phyloP scores from a whole-genome alignment of 805 yeast genomes.

The Saturnispora dispora region DNA sequence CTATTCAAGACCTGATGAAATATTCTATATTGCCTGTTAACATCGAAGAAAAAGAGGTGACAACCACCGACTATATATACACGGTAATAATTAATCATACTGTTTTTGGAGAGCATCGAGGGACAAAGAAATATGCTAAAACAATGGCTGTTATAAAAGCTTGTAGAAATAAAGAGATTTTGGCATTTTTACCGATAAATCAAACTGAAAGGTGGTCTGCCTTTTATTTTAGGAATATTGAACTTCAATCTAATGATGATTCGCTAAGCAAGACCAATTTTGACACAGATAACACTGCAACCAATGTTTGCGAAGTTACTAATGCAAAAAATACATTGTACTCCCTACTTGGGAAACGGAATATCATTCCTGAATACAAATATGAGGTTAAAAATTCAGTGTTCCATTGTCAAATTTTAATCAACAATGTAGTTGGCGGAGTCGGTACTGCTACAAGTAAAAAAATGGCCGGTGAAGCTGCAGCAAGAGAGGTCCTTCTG shows the following conservation, averaged over 20 bases:
- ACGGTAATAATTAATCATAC: background rate
- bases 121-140: conserved; percentile 5
- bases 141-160: conserved; percentile 7
- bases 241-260: background rate
- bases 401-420: background rate
- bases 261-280: background rate
- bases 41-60: background rate
- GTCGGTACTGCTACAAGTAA: conserved; percentile 7
- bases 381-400: background rate
- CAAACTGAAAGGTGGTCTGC: background rate
- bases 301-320: background rate
- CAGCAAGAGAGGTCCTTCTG: conserved; percentile 2
- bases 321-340: background rate
- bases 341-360: background rate
- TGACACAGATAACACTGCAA: background rate
- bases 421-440: conserved; percentile 1
- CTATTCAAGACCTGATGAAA: conserved; percentile 4
- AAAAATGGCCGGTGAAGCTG: conserved; percentile 10
- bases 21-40: background rate
- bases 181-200: background rate
- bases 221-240: background rate
- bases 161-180: background rate
- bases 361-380: background rate
- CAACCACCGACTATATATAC: background rate
- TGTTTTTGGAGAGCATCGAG: background rate